phyloP scores from a whole-genome alignment of 768 basidiomycete genomes.

The Lactarius sanguifluus region DNA sequence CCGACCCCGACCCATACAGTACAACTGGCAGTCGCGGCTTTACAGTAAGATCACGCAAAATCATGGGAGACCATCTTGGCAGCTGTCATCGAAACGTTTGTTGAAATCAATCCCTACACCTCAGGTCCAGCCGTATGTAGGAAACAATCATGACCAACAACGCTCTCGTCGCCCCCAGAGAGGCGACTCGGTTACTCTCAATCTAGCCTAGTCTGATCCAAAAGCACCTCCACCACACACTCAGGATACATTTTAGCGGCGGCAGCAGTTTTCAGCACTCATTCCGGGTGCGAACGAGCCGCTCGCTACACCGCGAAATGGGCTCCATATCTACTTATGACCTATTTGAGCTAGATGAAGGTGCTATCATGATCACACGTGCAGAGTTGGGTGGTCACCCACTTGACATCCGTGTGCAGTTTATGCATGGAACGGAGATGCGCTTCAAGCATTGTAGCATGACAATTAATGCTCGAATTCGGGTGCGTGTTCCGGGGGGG shows the following conservation, averaged over 20 bases:
- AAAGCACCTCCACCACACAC: neutral
- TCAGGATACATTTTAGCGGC: neutral
- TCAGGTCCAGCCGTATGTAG: neutral
- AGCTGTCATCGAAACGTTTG: slow-evolving; percentile 1
- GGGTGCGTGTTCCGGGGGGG: neutral
- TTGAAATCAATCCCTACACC: slow-evolving; percentile 1
- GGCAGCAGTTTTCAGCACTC: neutral
- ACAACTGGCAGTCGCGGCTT: neutral
- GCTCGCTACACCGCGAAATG: neutral
- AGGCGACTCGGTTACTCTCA: neutral
- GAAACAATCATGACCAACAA: too few species aligned
- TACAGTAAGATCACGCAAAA: neutral
- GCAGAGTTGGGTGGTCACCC: neutral
- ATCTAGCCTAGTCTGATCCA: neutral
- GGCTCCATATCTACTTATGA: neutral
- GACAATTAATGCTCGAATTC: neutral
- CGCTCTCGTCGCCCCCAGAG: neutral
- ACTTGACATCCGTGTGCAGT: neutral
- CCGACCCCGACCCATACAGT: neutral
- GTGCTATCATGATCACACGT: neutral
- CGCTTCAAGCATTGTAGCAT: neutral
- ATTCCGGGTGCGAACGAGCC: neutral
- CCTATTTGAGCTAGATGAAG: neutral
- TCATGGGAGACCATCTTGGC: neutral
- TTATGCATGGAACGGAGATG: neutral